phyloP scores from a whole-genome alignment of 306 rosid species.

The Cyamopsis tetragonoloba region DNA sequence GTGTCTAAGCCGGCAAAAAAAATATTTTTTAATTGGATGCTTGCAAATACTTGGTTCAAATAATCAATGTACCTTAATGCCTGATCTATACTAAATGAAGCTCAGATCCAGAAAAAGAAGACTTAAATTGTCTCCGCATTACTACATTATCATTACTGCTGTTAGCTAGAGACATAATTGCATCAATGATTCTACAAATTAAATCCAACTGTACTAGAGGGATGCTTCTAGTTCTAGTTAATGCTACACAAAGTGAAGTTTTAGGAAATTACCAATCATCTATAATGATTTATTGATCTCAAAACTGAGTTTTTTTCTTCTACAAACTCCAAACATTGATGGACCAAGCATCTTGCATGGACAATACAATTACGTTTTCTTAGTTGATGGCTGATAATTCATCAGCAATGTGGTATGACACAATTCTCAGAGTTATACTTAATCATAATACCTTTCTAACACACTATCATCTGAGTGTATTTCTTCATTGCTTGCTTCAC shows the following conservation, averaged over 20 bases:
- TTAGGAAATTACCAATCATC: conserved; percentile 4
- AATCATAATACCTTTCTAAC: conserved; percentile 54
- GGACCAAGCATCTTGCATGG: conserved; percentile 23
- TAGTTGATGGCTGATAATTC: neutral
- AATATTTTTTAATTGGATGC: too few relatives aligned
- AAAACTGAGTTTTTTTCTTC: neutral
- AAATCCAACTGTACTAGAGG: neutral
- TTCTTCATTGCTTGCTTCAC: conserved; percentile 43
- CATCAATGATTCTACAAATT: neutral
- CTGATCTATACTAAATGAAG: neutral
- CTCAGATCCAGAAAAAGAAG: neutral
- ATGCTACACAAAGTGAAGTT: conserved; percentile 4
- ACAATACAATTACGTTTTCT: neutral
- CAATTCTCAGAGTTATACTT: neutral
- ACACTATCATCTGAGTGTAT: conserved; percentile 26
- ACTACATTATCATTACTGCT: neutral
- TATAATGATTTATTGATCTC: neutral
- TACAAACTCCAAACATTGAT: neutral
- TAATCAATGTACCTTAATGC: neutral
- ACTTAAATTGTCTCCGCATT: neutral
- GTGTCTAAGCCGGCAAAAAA: too few relatives aligned
- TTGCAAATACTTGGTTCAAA: neutral
- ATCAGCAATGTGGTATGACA: neutral
- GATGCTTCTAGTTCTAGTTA: neutral
- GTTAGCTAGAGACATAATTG: neutral